These are phyloP conservation scores for Colletotrichum viniferum DNA, from an alignment of 2,329 filamentous ascomycete species.

Conservation along the genomic window DNA sequence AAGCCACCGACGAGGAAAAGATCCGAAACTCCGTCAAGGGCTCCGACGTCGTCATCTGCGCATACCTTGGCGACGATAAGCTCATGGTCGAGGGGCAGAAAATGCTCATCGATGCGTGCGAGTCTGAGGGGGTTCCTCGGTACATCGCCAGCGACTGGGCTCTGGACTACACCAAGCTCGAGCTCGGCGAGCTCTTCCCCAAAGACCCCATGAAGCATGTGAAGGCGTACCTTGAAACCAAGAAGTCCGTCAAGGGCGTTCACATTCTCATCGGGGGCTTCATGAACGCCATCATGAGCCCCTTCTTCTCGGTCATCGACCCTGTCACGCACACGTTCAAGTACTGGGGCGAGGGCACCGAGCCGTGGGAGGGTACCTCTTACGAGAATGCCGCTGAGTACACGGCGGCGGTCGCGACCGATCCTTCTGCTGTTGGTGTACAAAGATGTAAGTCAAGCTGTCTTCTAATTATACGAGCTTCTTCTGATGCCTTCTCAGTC, in stretches of 20 bases:
- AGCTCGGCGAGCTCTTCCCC: constrained; percentile 36
- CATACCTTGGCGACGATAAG: constrained; percentile 39
- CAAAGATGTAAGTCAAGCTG: not conserved
- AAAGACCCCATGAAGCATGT: constrained; percentile 46
- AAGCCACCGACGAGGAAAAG: constrained; percentile 25
- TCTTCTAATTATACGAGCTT: not conserved
- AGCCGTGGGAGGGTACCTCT: constrained; percentile 39
- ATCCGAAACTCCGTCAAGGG: constrained; percentile 30
- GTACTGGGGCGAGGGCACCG: constrained; percentile 40
- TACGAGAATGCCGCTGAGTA: constrained; percentile 41
- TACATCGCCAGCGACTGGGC: constrained; percentile 46
- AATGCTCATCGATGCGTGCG: constrained; percentile 42
- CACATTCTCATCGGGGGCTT: constrained; percentile 44
- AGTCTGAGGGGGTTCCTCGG: constrained; percentile 34
- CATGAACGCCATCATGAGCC: constrained; percentile 35
- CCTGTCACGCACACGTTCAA: constrained; percentile 26
- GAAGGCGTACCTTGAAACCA: constrained; percentile 39
- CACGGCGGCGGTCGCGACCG: constrained; percentile 23
- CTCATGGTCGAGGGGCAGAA: constrained; percentile 47
- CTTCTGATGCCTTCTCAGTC: not conserved
- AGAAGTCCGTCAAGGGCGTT: constrained; percentile 38
- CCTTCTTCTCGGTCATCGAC: constrained; percentile 27
- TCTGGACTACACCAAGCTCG: constrained; percentile 43
- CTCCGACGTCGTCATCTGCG: constrained; percentile 41
- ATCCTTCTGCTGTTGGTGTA: not conserved